These are phyloP conservation scores for Vaccinium darrowii DNA, from an alignment of 148 eudicot genomes.

Conservation along the genomic window DNA sequence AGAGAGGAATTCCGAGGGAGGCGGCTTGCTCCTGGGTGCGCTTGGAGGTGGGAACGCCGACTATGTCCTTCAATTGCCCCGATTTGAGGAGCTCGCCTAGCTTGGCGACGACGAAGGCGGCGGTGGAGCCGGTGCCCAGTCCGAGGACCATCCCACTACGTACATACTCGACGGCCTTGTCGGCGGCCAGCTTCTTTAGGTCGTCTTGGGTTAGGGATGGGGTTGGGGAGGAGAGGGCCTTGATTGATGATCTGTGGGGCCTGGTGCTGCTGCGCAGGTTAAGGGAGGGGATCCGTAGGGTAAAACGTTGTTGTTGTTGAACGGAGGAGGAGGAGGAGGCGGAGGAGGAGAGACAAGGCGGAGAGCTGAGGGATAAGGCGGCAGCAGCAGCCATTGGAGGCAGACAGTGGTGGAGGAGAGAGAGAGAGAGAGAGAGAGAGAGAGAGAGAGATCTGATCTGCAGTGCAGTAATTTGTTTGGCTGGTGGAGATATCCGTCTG, in stretches of 20 bases:
- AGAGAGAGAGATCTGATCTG: too few species aligned
- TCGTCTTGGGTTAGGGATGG: slow-evolving; percentile 74
- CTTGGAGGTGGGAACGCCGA: slow-evolving; percentile 85
- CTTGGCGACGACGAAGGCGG: slow-evolving; percentile 78
- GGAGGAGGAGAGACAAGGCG: slow-evolving; percentile 15
- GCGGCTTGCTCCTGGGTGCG: slow-evolving; percentile 80
- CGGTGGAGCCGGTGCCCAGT: slow-evolving; percentile 94
- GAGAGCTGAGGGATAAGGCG: slow-evolving; percentile 10
- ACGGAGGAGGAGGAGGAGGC: slow-evolving; percentile 19
- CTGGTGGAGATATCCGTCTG: too few species aligned
- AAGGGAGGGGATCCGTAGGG: slow-evolving; percentile 19
- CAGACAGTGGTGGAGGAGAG: not conserved
- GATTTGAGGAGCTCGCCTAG: slow-evolving; percentile 60
- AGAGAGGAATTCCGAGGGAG: slow-evolving; percentile 59
- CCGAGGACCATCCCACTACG: slow-evolving; percentile 90
- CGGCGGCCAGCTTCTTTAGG: slow-evolving; percentile 92
- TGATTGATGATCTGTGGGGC: slow-evolving; percentile 31
- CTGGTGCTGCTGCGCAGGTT: slow-evolving; percentile 18
- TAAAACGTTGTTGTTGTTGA: not conserved
- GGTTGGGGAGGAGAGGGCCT: slow-evolving; percentile 47
- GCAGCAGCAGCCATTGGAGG: not conserved
- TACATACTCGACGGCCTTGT: slow-evolving; percentile 86
- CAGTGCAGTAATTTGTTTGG: too few species aligned
- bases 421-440: too few species aligned
- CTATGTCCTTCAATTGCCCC: slow-evolving; percentile 59